Conservation (phyloP, 1,284 basidiomycete genomes). For the Ceratobasidium sp. region DNA sequence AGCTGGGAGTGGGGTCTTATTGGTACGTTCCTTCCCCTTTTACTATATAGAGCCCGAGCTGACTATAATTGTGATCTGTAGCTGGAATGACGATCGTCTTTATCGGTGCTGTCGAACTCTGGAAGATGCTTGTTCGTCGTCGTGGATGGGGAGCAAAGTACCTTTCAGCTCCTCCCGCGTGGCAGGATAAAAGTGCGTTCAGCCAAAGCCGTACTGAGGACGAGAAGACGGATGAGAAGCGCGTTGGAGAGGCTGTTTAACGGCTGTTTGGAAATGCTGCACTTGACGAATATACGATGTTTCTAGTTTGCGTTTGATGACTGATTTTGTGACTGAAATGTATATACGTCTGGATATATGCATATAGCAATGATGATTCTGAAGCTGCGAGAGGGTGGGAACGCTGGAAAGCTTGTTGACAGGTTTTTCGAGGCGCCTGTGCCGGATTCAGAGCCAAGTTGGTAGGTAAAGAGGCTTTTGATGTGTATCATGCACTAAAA, state of each 20-base stretch:
- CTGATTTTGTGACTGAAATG: neutral
- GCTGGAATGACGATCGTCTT: slow-evolving; percentile 36
- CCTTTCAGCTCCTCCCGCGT: slow-evolving; percentile 31
- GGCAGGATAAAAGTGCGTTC: slow-evolving; percentile 10
- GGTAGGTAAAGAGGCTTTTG: too few species aligned
- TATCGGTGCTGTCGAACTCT: slow-evolving; percentile 37
- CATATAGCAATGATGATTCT: too few species aligned
- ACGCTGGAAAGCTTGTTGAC: too few species aligned
- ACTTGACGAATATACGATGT: neutral
- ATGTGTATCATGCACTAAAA: too few species aligned
- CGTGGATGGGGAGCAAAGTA: slow-evolving; percentile 38
- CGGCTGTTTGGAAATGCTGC: neutral
- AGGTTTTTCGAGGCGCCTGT: too few species aligned
- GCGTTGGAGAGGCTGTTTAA: slow-evolving; percentile 28
- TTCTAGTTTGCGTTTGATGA: neutral
- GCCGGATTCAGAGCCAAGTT: too few species aligned
- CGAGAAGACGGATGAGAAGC: slow-evolving; percentile 30
- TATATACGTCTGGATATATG: too few species aligned
- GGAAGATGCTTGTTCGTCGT: slow-evolving; percentile 40
- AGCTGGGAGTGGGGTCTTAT: slow-evolving; percentile 61
- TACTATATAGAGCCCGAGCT: too few species aligned
- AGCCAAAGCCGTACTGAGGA: neutral
- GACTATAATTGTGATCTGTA: too few species aligned
- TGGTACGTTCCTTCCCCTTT: slow-evolving; percentile 17
- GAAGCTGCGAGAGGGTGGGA: too few species aligned